Conservation (phyloP, 2,329 filamentous ascomycete species). For the Immersiporthe knoxdaviesiana region DNA sequence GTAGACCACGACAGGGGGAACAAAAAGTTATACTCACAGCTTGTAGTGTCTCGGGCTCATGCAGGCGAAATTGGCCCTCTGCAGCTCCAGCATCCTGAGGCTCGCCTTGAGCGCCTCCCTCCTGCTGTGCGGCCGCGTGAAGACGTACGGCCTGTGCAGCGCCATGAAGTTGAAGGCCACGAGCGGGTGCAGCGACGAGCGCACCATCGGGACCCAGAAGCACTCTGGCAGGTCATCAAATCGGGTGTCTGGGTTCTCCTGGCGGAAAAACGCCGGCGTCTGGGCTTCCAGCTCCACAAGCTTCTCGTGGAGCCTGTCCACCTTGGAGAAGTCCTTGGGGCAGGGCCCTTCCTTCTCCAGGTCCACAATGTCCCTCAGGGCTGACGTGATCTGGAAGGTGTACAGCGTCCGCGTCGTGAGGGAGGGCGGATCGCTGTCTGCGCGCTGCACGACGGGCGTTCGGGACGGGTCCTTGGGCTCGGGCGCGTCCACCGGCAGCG, state of each 20-base stretch:
- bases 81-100: constrained; percentile 58
- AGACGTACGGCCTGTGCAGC: constrained; percentile 65
- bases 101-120: constrained; percentile 59
- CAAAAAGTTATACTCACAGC: constrained; percentile 39
- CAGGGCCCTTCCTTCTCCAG: constrained; percentile 60
- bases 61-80: constrained; percentile 53
- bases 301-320: constrained; percentile 57
- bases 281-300: constrained; percentile 52
- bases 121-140: constrained; percentile 58
- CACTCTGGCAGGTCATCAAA: constrained; percentile 59
- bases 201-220: constrained; percentile 54
- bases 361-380: constrained; percentile 56
- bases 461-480: constrained; percentile 51
- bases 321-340: constrained; percentile 56
- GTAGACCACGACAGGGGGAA: not conserved
- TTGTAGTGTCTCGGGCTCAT: constrained; percentile 56
- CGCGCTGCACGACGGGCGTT: constrained; percentile 52
- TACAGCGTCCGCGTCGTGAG: constrained; percentile 58
- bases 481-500: constrained; percentile 57
- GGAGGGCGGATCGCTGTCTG: constrained; percentile 58
- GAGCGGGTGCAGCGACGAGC: constrained; percentile 52
- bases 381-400: constrained; percentile 51
- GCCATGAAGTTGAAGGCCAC: constrained; percentile 60
- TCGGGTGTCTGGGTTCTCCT: constrained; percentile 59
- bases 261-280: constrained; percentile 57